phyloP scores from a whole-genome alignment of 257 asterid species.

The Ligustrum vulgare region DNA sequence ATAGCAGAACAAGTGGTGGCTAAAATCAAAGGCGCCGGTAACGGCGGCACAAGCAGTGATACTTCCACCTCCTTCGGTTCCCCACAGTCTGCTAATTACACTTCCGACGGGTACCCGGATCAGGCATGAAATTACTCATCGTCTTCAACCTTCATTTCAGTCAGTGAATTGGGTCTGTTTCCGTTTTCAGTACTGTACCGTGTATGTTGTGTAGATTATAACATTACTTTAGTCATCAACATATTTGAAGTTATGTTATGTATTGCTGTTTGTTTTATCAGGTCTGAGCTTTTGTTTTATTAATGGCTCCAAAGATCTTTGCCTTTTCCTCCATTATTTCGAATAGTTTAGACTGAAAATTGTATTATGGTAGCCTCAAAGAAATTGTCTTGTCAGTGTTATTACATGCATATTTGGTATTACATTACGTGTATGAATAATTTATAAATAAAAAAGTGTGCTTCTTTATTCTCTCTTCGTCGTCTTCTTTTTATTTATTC shows the following conservation, averaged over 20 bases:
- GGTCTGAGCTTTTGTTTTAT: too few relatives aligned
- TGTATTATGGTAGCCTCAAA: background rate
- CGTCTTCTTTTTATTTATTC: background rate
- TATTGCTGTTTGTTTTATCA: too few relatives aligned
- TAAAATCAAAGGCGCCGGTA: conserved; percentile 14
- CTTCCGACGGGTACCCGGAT: conserved; percentile 22
- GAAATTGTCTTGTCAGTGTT: too few relatives aligned
- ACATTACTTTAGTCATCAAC: too few relatives aligned
- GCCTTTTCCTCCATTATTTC: background rate
- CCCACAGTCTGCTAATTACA: conserved; percentile 30
- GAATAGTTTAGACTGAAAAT: background rate
- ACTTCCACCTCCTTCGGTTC: conserved; percentile 34
- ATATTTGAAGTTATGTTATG: too few relatives aligned
- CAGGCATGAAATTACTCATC: background rate
- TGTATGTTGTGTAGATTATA: too few relatives aligned
- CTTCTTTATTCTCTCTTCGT: background rate
- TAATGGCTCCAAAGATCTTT: background rate
- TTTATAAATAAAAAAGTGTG: background rate
- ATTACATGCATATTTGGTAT: too few relatives aligned
- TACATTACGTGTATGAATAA: background rate
- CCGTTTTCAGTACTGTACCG: background rate
- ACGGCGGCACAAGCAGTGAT: too few relatives aligned
- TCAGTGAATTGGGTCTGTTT: background rate
- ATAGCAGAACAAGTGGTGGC: conserved; percentile 22
- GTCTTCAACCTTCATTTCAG: too few relatives aligned